Conservation (phyloP, 352 stramenopile genomes). For the Phytophthora capsici region DNA sequence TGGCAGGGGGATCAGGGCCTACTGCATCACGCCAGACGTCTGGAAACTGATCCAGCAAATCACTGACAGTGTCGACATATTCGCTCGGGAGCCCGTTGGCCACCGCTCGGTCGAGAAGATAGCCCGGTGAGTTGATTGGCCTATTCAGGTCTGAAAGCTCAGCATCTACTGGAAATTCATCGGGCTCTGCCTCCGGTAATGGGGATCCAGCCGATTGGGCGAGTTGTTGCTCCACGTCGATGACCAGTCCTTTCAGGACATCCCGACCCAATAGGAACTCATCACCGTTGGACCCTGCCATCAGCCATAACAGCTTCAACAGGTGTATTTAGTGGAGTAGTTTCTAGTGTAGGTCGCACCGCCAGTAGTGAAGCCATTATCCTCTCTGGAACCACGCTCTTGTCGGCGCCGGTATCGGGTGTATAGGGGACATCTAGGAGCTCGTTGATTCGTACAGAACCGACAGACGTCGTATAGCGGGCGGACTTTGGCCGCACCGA, state of each 20-base stretch:
- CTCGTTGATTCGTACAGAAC: neutral
- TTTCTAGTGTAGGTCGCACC: no score
- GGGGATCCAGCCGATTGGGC: neutral
- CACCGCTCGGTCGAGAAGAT: neutral
- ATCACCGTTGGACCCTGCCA: no score
- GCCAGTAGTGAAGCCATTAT: no score
- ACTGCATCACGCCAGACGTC: neutral
- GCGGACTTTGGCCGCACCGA: no score
- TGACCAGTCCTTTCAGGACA: neutral
- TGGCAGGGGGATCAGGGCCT: neutral
- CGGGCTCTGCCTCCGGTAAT: neutral
- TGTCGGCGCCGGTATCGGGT: no score
- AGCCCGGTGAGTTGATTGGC: neutral
- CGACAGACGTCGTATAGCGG: no score
- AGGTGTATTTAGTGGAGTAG: no score
- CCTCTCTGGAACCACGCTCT: no score
- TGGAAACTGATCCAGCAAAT: neutral
- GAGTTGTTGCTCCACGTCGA: neutral
- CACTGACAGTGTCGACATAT: neutral
- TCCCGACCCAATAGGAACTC: neutral
- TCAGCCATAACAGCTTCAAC: no score
- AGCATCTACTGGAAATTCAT: neutral
- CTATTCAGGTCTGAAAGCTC: neutral
- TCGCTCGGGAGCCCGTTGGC: neutral
- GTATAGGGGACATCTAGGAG: no score